Conservation (phyloP, 2,329 filamentous ascomycete species). For the Apiospora aurea region DNA sequence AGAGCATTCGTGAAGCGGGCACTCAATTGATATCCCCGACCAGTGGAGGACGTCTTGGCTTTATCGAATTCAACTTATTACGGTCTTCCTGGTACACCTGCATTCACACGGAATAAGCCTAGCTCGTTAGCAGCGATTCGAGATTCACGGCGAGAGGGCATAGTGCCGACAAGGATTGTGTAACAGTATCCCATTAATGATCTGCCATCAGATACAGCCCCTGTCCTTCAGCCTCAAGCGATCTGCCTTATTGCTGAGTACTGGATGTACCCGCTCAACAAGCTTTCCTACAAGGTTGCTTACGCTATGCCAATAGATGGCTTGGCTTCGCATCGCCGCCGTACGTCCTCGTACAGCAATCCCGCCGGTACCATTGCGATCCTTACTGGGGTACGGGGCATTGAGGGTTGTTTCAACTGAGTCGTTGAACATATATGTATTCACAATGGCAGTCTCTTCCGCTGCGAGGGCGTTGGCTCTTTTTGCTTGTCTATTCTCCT, state of each 20-base stretch:
- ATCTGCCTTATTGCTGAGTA: neutral
- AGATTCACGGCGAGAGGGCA: neutral
- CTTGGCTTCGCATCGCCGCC: neutral
- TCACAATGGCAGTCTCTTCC: neutral
- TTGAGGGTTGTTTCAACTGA: neutral
- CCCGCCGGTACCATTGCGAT: neutral
- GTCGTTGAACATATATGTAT: neutral
- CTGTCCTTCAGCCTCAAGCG: neutral
- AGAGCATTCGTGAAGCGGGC: neutral
- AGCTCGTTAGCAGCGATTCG: neutral
- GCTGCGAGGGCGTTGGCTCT: neutral
- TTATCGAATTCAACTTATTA: neutral
- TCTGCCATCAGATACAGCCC: slow-evolving; percentile 14
- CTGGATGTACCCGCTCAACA: neutral
- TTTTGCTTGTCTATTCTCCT: neutral
- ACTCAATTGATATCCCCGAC: neutral
- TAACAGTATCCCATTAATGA: slow-evolving; percentile 14
- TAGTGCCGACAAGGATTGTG: slow-evolving; percentile 12
- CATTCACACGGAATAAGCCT: neutral
- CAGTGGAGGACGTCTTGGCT: neutral
- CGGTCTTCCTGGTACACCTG: neutral
- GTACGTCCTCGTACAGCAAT: neutral
- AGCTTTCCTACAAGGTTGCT: neutral
- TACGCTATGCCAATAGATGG: neutral
- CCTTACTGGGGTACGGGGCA: neutral